Evolutionary conservation across 2,329 filamentous ascomycete genomes (phyloP), one percentile per base, ranked within the genome.

Genomic region (Lasiodiplodia hormozganensis): DNA sequence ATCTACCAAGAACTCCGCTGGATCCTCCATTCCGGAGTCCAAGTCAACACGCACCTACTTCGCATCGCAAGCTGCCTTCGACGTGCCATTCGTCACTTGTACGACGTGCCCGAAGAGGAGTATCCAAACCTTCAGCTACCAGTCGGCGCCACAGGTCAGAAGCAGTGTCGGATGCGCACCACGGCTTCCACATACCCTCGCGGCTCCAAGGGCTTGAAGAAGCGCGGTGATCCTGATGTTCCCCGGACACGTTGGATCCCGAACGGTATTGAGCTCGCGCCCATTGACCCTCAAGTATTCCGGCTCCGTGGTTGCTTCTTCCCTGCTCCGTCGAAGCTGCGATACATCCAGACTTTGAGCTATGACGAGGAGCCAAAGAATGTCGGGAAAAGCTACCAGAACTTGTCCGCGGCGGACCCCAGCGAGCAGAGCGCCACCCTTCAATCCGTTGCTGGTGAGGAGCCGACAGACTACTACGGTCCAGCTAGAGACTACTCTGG

Each of bases 181-280:
- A 47, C n/a, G 8, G 18, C 18, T 47, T 16, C 25, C 34, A 11
- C 21, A 5, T 56, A 43, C 28, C 51, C 14, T 16, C 51, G 62
- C 14, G 62, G 62, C n/a, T 36, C 62, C 7, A 56, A 56, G 51
- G 62, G 62, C 7, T 21, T 65, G 51, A 65, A 65, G 49, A 43
- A 34, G 49, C 4, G 2, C 14, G 23, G 62, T 14, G 51, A 54
- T 12, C 14, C 21, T 4, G 23, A 43, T 21, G 16, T 53, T 16
- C 43, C 43, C 11, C 4, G 4, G 28, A 31, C 14, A 28, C 23
- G 11, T 2, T 38, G 21, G 18, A 16, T 23, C 21, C 53, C 36
- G 6, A 43, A 11, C n/a, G 56, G 36, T 14, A 23, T 28, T 1
- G 3, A 47, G 56, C 21, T 43, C 2, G 14, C 18, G 14, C 36